These are phyloP conservation scores for Globisporangium mamillatum DNA, from an alignment of 352 stramenopile genomes.

Conservation along the genomic window DNA sequence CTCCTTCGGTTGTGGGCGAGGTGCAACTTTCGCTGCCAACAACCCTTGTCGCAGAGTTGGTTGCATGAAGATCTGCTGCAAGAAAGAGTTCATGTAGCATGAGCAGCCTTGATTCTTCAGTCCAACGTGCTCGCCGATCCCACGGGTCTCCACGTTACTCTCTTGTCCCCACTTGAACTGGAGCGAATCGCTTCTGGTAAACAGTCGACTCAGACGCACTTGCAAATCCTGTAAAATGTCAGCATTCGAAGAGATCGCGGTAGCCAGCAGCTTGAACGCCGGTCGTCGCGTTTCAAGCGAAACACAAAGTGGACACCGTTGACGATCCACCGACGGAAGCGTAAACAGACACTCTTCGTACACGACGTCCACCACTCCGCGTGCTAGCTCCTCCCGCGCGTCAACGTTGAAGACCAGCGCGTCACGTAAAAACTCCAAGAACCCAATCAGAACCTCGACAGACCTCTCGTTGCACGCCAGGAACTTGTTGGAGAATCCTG, in stretches of 20 bases:
- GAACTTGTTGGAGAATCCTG: constrained; percentile 79
- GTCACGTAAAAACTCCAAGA: constrained; percentile 76
- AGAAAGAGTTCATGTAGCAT: constrained; percentile 99
- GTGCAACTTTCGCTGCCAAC: constrained; percentile 63
- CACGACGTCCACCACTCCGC: constrained; percentile 72
- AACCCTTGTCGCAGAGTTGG: constrained; percentile 76
- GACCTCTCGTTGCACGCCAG: constrained; percentile 68
- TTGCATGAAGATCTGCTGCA: constrained; percentile 97
- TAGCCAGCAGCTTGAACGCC: constrained; percentile 80
- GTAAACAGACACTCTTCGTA: constrained; percentile 87
- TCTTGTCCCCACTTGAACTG: constrained; percentile 82
- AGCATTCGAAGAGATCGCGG: constrained; percentile 66
- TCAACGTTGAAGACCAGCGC: constrained; percentile 54
- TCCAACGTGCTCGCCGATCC: constrained; percentile 86
- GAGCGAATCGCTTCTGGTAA: constrained; percentile 58
- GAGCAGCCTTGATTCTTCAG: constrained; percentile 99
- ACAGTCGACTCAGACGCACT: constrained; percentile 51
- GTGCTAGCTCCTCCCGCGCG: constrained; percentile 49
- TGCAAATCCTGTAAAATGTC: constrained; percentile 63
- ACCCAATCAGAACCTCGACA: constrained; percentile 66
- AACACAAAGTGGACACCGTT: constrained; percentile 68
- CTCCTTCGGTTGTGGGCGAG: constrained; percentile 47
- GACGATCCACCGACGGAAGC: constrained; percentile 58
- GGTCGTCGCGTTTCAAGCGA: constrained; percentile 73
- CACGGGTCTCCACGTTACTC: constrained; percentile 76